Base-by-base conservation (phyloP, 1,284 basidiomycete genomes). In the Papiliotrema nemorosa region DNA sequence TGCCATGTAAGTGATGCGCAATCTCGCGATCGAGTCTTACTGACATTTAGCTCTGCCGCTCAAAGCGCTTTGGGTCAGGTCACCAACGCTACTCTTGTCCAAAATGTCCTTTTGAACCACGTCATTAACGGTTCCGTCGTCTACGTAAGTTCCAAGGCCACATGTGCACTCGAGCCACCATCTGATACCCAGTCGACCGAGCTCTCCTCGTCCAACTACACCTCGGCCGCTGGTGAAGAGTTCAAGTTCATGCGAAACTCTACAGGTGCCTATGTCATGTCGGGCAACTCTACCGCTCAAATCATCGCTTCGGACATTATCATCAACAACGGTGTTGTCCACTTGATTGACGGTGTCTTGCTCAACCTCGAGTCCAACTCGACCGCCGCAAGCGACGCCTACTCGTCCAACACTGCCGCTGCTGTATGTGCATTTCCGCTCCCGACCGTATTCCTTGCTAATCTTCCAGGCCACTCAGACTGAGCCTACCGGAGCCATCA, bases 251-350 rank as follows among this genome's bases (percentile, higher is more conserved):
- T 62, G 14, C 70, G 77, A 54, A 88, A 88, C 69, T 73, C 74
- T 1, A 80, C 82, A 1, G 87, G 87, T 2, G 72, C 78, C 0
- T 88, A 77, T 66, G 81, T 89, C 50, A 78, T 73, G 21, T 78
- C 74, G 12, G 80, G 79, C 25, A 79, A 79, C 40, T 73, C 78
- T 9, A 79, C 78, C 16, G 84, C 84, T 9, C 72, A 72, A 56
- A 82, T 90, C 62, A 65, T 85, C 22, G 76, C 78, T 47, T 73
- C 81, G 22, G 85, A 90, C 66, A 77, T 88, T 7, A 76, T 89
- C 58, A 71, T 82, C 24, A 67, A 77, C 26, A 88, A 88, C 60
- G 87, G 87, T 52, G 87, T 89, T 22, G 64, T 87, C 6, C 85
- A 89, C 67, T 25, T 86, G 44, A 81, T 88, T 55, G 80, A 87